Evolutionary conservation across 2,329 filamentous ascomycete species (phyloP).

Genomic region (Aspergillus calidoustus): DNA sequence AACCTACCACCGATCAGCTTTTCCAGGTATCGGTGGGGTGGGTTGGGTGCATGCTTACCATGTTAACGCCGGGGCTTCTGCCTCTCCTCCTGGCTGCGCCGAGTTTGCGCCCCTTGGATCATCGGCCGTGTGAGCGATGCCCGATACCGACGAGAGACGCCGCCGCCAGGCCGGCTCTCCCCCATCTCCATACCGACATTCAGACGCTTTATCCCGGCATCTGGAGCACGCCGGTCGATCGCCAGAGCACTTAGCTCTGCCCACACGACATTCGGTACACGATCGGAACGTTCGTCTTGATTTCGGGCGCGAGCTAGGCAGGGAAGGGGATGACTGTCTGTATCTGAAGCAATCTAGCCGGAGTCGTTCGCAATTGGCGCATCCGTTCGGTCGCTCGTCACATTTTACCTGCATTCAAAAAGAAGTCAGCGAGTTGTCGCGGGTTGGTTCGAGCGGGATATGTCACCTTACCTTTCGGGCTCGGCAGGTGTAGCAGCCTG

Average conservation of each 20-base stretch:
- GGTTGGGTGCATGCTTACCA: not conserved
- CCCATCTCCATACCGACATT: slow-evolving; percentile 10
- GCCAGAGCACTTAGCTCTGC: slow-evolving; percentile 12
- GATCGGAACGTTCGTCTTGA: slow-evolving; percentile 9
- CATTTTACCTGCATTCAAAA: slow-evolving; percentile 12
- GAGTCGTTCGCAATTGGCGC: slow-evolving; percentile 13
- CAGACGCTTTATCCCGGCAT: not conserved
- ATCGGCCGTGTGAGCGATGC: not conserved
- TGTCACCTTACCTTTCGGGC: slow-evolving; percentile 12
- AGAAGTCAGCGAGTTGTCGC: not conserved
- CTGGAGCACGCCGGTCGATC: slow-evolving; percentile 5
- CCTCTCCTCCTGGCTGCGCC: not conserved
- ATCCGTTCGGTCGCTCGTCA: slow-evolving; percentile 11
- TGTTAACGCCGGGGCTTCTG: not conserved
- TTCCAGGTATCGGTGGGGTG: not conserved
- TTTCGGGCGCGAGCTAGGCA: not conserved
- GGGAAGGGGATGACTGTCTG: not conserved
- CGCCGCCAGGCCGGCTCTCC: slow-evolving; percentile 6
- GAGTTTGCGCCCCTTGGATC: not conserved
- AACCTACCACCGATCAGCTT: not conserved
- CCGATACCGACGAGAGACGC: not conserved
- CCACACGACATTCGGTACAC: slow-evolving; percentile 7
- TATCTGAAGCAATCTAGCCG: slow-evolving; percentile 4
- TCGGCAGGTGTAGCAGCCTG: slow-evolving; percentile 15
- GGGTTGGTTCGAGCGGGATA: not conserved